A percentile compares a stretch with the other conserved stretches of the same genome.
These are phyloP conservation scores for Psilocybe mexicana DNA, from an alignment of 1,284 basidiomycete species.

Conservation along the genomic window DNA sequence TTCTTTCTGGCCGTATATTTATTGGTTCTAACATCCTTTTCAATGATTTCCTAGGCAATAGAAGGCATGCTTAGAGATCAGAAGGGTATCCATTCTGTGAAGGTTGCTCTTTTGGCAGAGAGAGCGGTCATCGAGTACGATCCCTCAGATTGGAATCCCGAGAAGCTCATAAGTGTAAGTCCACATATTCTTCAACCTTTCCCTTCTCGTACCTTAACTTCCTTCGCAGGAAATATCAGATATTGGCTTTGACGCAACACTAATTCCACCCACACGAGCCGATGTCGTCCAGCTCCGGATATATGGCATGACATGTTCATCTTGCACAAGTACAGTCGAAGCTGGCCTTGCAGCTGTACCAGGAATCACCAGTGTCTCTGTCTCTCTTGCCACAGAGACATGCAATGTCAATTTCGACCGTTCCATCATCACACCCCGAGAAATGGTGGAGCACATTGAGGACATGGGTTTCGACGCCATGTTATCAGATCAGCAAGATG, in stretches of 20 bases:
- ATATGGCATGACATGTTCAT: conserved; percentile 90
- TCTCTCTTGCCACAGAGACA: conserved; percentile 75
- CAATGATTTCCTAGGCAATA: conserved; percentile 64
- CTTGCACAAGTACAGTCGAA: conserved; percentile 83
- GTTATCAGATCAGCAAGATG: conserved; percentile 79
- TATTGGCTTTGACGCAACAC: conserved; percentile 87
- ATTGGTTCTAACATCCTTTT: background rate
- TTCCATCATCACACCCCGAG: conserved; percentile 71
- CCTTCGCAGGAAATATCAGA: conserved; percentile 79
- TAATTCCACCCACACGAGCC: conserved; percentile 61
- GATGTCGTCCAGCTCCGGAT: conserved; percentile 76
- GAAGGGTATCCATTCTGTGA: conserved; percentile 83
- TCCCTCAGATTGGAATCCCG: conserved; percentile 75
- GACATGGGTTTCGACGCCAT: conserved; percentile 92
- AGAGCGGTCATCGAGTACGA: conserved; percentile 92
- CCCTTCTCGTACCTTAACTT: conserved; percentile 15
- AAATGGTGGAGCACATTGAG: conserved; percentile 86
- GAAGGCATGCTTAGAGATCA: conserved; percentile 87
- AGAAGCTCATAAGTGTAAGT: conserved; percentile 75
- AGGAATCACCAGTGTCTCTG: conserved; percentile 72
- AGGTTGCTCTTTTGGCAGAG: conserved; percentile 94
- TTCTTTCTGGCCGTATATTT: background rate
- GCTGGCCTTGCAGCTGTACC: conserved; percentile 67
- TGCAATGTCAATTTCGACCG: conserved; percentile 81
- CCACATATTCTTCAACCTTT: conserved; percentile 13